Evolutionary conservation across 768 basidiomycete genomes (phyloP), one percentile per base, ranked within the genome.

Genomic region (Lentinula sp.): DNA sequence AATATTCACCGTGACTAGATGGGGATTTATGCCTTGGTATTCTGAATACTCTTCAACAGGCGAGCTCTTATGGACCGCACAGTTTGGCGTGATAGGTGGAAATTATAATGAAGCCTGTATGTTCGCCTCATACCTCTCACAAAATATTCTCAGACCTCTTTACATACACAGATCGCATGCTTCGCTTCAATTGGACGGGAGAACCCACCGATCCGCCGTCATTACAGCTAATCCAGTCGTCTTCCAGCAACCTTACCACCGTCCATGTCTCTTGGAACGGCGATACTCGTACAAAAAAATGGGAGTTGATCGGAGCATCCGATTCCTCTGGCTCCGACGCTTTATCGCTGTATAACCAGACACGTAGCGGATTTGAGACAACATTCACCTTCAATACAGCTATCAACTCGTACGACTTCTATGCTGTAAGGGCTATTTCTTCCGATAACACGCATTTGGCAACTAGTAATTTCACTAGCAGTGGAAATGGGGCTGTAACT

Each of bases 241-340:
- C 49, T 7, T 36, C 45, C 1, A 42, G 23, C 28, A 48, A 55
- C 20, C 20, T 50, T 6, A 59, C 43, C 6, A 61, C 52, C 10
- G 28, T 65, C 23, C 64, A 64, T 23, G 66, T 64, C 5, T 63
- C 62, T 15, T 67, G 66, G 66, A 67, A 65, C 57, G 66, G 66
- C n/a, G 65, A 62, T 16, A 67, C 66, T 6, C 60, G 61, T 9
- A 64, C 63, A 6, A 33, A 54, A 12, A n/a, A 23, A 15, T 67
- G 63, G 60, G 43, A 37, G n/a, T 46, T 65, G 8, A 32, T 61
- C 13, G 63, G 61, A 16, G 64, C 64, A 1, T 35, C 43, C 36
- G 7, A 39, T n/a, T 53, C 48, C n/a, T 49, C 50, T 8, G 37
- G 45, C 1, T 50, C 62, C 9, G n/a, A 20, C 20, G 23, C 10